These are phyloP conservation scores for Fusarium sp. DNA, from an alignment of 2,329 filamentous ascomycete genomes.

Conservation along the genomic window DNA sequence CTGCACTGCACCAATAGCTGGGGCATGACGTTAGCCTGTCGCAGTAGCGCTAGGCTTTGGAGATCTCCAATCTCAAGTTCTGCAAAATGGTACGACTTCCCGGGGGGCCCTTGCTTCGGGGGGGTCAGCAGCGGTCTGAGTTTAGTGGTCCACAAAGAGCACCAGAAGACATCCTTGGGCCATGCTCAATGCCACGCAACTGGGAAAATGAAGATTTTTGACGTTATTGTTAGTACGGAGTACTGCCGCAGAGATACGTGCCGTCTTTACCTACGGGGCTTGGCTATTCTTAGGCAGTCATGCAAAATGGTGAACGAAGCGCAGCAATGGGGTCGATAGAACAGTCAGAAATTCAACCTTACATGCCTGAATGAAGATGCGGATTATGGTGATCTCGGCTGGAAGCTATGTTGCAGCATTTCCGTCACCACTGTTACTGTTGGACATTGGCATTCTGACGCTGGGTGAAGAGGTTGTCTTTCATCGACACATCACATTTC, in stretches of 20 bases:
- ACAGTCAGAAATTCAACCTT: background rate
- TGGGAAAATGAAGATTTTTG: constrained; percentile 31
- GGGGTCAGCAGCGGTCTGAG: constrained; percentile 45
- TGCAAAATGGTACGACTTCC: constrained; percentile 49
- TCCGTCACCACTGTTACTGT: constrained; percentile 37
- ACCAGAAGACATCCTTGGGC: constrained; percentile 37
- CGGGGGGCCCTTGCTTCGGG: constrained; percentile 42
- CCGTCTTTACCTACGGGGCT: background rate
- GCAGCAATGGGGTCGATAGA: constrained; percentile 1
- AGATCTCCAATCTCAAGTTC: constrained; percentile 50
- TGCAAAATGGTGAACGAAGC: constrained; percentile 10
- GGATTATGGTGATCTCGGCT: constrained; percentile 15
- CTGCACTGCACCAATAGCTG: constrained; percentile 46
- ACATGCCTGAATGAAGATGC: constrained; percentile 5
- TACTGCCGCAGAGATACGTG: no score
- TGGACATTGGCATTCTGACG: constrained; percentile 35
- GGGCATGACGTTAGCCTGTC: constrained; percentile 45
- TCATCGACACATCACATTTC: constrained; percentile 47
- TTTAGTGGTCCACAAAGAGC: constrained; percentile 38
- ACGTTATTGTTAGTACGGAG: constrained; percentile 22
- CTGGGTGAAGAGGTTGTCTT: constrained; percentile 30
- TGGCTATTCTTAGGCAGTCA: constrained; percentile 6
- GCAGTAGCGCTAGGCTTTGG: constrained; percentile 48
- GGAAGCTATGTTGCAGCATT: constrained; percentile 35
- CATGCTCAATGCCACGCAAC: constrained; percentile 6